These are phyloP conservation scores for Gossypium anomalum DNA, from an alignment of 345 rosid genomes.

Conservation along the genomic window DNA sequence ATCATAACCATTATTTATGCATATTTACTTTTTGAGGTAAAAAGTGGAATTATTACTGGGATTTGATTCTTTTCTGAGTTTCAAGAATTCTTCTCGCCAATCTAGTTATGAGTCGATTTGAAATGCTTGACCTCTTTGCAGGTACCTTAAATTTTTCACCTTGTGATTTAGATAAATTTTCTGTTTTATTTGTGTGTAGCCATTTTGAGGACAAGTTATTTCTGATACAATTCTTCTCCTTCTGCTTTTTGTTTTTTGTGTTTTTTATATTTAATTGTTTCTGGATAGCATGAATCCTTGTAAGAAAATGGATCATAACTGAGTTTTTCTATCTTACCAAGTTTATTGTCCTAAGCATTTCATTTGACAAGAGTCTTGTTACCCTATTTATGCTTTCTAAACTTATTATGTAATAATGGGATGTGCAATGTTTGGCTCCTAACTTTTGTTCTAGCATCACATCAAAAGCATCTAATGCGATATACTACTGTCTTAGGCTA, in stretches of 20 bases:
- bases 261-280: not conserved
- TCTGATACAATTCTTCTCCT: not conserved
- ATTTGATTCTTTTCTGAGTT: too few relatives aligned
- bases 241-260: not conserved
- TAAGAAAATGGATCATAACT: not conserved
- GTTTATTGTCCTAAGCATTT: not conserved
- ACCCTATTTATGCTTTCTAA: not conserved
- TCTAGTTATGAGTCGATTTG: too few relatives aligned
- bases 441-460: not conserved
- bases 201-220: slow-evolving; percentile 1
- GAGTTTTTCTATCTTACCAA: not conserved
- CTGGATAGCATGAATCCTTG: not conserved
- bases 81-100: too few relatives aligned
- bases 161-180: not conserved
- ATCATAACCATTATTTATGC: not conserved
- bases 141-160: too few relatives aligned
- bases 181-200: slow-evolving; percentile 2
- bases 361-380: not conserved
- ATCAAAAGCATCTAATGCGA: not conserved
- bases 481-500: not conserved
- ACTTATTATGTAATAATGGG: not conserved
- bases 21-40: too few relatives aligned
- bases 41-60: too few relatives aligned
- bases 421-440: not conserved
- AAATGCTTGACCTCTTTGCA: too few relatives aligned